Evolutionary conservation across 768 basidiomycete genomes (phyloP), one percentile per base, ranked within the genome.

Genomic region (Ramaria sp.): DNA sequence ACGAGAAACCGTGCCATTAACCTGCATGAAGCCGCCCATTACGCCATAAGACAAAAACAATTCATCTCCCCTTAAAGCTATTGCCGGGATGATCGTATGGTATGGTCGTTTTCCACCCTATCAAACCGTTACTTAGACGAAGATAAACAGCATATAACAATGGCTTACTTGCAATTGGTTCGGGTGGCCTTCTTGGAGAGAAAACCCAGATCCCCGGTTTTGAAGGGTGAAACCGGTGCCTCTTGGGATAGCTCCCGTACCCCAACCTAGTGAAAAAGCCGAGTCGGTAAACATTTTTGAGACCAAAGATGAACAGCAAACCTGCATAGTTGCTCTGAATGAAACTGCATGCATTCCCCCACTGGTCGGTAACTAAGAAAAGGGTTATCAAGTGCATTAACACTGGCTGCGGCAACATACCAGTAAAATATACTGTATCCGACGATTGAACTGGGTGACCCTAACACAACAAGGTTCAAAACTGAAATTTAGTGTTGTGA

Each of bases 211-310:
- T 1, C 96, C 96, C 54, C 96, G 78, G 67, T 96, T 96, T 69
- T 99, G 96, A 13, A 99, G 76, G 0, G 93, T 96, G 67, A 99
- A 99, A 0, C 96, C 96, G 61, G 93, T 96, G 0, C 85, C 92
- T 61, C 88, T 84, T 0, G 96, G 96, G 37, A 99, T 74, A 30
- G 95, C 95, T 62, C 77, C 88, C 20, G 92, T 94, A 18, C 96
- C 96, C 62, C 96, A 98, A 2, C 90, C 85, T 84, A 58, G 22
- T 32, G 38, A 44, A 38, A n/a, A 18, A 45, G 20, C 5, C 5
- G 30, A 1, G 7, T 38, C n/a, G 34, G n/a, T 12, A 34, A n/a
- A 3, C 20, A 24, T 27, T 16, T 47, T 30, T 16, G 4, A 51
- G 28, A 16, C 9, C 3, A 28, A 18, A 51, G 18, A 34, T 27